phyloP scores from a whole-genome alignment of 1,284 basidiomycete species.

The Exobasidium cylindrosporum region DNA sequence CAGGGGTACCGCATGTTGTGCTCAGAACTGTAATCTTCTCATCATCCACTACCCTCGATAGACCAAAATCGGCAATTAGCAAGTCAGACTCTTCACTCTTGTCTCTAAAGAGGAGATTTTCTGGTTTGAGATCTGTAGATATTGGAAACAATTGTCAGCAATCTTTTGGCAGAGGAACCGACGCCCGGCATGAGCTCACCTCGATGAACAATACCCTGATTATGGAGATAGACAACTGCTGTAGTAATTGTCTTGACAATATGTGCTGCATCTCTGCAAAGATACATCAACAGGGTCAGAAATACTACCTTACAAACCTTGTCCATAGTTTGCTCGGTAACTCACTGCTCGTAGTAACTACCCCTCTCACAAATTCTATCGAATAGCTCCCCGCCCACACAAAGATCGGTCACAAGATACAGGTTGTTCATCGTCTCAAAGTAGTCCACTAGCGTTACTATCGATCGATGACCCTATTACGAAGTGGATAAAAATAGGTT shows the following conservation, averaged over 20 bases:
- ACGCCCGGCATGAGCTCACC: conserved; percentile 63
- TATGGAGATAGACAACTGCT: conserved; percentile 88
- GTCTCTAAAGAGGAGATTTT: conserved; percentile 91
- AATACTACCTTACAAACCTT: too few species aligned
- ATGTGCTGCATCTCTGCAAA: conserved; percentile 70
- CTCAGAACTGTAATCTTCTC: conserved; percentile 83
- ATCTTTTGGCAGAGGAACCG: not conserved
- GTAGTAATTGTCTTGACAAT: conserved; percentile 82
- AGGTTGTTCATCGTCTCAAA: conserved; percentile 94
- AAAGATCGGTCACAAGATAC: conserved; percentile 85
- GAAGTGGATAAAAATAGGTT: not conserved
- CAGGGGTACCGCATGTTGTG: conserved; percentile 90
- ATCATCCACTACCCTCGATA: conserved; percentile 80
- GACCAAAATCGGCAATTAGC: conserved; percentile 95
- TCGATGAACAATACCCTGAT: conserved; percentile 90
- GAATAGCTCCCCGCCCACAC: conserved; percentile 95
- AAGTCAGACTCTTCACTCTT: conserved; percentile 87
- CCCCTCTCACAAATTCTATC: conserved; percentile 97
- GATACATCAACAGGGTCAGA: too few species aligned
- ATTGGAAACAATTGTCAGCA: not conserved
- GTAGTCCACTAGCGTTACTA: conserved; percentile 77
- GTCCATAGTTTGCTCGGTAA: too few species aligned
- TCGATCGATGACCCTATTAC: conserved; percentile 72
- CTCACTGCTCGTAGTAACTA: conserved; percentile 85
- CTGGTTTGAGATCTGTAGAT: conserved; percentile 80